These are phyloP conservation scores for Dioszegia hungarica DNA, from an alignment of 768 basidiomycete species.

Conservation along the genomic window DNA sequence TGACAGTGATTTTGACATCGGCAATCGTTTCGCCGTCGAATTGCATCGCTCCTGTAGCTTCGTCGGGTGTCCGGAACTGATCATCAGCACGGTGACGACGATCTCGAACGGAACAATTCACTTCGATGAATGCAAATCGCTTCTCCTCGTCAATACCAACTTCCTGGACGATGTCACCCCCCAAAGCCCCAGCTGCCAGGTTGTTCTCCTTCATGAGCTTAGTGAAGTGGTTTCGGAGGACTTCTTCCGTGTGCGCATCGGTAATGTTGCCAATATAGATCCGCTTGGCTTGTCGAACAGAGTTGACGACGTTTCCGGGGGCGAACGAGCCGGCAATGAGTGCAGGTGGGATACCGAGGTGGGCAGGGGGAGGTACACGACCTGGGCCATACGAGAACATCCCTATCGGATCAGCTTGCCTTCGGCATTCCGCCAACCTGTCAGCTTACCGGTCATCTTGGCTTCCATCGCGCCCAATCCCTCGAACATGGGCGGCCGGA, in stretches of 20 bases:
- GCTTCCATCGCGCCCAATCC: conserved; percentile 92
- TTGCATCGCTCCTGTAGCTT: conserved; percentile 92
- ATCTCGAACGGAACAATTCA: conserved; percentile 49
- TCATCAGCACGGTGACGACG: not conserved
- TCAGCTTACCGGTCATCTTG: conserved; percentile 84
- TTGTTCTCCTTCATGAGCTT: conserved; percentile 76
- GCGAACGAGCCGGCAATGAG: conserved; percentile 41
- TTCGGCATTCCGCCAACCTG: not conserved
- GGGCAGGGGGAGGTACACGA: conserved; percentile 92
- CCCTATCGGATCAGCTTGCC: conserved; percentile 68
- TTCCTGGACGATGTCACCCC: conserved; percentile 80
- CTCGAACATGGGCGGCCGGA: conserved; percentile 91
- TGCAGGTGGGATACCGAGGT: conserved; percentile 65
- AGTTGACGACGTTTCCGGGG: conserved; percentile 26
- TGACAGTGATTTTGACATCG: conserved; percentile 92
- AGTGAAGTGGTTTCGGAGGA: conserved; percentile 90
- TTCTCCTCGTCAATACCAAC: conserved; percentile 98
- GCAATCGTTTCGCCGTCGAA: conserved; percentile 97
- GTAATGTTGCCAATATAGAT: conserved; percentile 97
- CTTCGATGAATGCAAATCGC: conserved; percentile 98
- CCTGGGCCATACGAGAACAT: conserved; percentile 75
- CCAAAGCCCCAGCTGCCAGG: conserved; percentile 41
- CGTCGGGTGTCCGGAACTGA: conserved; percentile 94
- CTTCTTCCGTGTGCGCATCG: conserved; percentile 87
- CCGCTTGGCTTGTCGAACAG: conserved; percentile 75